Percentiles rank a stretch among this genome's conserved stretches.
Conservation (phyloP, 2,329 filamentous ascomycete species). For the Beauveria pseudobassiana region DNA sequence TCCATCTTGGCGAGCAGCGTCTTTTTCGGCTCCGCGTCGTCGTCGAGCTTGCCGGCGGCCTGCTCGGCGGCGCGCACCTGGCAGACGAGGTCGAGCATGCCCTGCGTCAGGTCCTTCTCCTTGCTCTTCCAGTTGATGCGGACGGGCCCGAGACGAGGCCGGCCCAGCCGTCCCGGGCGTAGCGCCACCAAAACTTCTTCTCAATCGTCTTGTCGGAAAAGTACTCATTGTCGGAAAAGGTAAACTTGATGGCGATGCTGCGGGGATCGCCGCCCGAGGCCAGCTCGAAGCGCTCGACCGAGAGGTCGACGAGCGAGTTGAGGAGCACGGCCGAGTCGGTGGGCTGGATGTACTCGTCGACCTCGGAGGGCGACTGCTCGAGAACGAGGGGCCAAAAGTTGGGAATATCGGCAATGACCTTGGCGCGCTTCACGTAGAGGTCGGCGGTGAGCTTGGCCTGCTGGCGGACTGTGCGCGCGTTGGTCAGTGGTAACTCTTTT, state of each 20-base stretch:
- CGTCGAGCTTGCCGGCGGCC: constrained; percentile 31
- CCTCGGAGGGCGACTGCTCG: constrained; percentile 74
- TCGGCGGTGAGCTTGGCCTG: constrained; percentile 60
- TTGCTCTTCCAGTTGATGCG: constrained; percentile 75
- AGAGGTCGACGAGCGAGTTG: constrained; percentile 57
- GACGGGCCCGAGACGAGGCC: constrained; percentile 81
- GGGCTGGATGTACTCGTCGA: constrained; percentile 83
- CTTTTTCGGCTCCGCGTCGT: constrained; percentile 41
- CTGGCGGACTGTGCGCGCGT: constrained; percentile 52
- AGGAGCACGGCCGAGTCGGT: constrained; percentile 69
- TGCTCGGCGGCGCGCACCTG: constrained; percentile 60
- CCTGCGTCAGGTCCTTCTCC: constrained; percentile 75
- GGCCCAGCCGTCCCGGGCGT: constrained; percentile 58
- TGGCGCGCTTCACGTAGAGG: constrained; percentile 69
- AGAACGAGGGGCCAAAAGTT: constrained; percentile 95
- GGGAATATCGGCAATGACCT: constrained; percentile 63
- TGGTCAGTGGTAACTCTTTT: background rate
- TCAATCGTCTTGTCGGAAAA: constrained; percentile 72
- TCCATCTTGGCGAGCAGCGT: constrained; percentile 48
- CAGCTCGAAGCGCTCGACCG: constrained; percentile 75
- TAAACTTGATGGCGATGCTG: constrained; percentile 68
- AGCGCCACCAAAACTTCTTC: constrained; percentile 88
- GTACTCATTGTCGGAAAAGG: constrained; percentile 73
- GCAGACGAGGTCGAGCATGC: constrained; percentile 66
- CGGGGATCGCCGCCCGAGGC: constrained; percentile 66